Percentiles rank a stretch among this genome's conserved stretches.
phyloP scores from a whole-genome alignment of 345 rosid species.

The Psidium guajava region DNA sequence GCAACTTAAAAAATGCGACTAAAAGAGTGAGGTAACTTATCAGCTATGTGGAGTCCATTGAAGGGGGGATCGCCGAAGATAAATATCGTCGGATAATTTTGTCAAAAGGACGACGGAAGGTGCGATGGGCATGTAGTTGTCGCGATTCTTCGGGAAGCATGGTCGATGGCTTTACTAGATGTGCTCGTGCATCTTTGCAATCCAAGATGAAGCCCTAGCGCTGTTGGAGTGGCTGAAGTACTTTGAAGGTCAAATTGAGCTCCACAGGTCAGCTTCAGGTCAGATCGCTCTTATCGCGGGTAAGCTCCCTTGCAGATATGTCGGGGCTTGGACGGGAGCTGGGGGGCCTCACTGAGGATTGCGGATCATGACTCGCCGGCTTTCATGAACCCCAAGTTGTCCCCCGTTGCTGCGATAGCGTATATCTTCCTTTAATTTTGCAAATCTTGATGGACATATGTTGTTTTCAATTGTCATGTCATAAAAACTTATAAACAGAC shows the following conservation, averaged over 20 bases:
- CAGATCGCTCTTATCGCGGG: not conserved
- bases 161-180: not conserved
- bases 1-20: not conserved
- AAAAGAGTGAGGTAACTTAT: not conserved
- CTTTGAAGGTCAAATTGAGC: not conserved
- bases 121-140: not conserved
- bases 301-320: not conserved
- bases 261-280: not conserved
- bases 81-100: not conserved
- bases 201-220: not conserved
- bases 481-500: too few relatives aligned
- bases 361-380: not conserved
- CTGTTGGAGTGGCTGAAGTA: not conserved
- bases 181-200: not conserved
- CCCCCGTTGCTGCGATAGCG: too few relatives aligned
- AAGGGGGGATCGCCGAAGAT: not conserved
- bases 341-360: not conserved
- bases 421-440: too few relatives aligned
- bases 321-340: not conserved
- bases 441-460: too few relatives aligned
- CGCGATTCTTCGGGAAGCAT: not conserved
- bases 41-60: not conserved
- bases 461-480: too few relatives aligned
- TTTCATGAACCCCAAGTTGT: not conserved
- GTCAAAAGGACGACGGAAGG: not conserved